phyloP scores from a whole-genome alignment of 345 rosid genomes.

The Theobroma cacao region DNA sequence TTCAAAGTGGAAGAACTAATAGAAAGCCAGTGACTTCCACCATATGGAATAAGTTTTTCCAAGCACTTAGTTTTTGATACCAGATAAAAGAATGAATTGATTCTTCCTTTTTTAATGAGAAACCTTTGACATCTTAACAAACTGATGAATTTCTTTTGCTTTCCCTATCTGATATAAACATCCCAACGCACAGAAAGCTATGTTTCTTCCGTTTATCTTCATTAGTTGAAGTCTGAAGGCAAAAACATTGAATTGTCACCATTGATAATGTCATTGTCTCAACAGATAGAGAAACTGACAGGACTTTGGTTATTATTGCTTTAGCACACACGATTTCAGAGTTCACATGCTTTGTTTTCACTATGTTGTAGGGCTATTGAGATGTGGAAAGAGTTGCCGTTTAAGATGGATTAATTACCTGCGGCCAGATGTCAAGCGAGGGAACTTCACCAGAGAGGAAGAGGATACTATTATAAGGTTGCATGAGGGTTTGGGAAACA shows the following conservation, averaged over 20 bases:
- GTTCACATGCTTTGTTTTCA: neutral
- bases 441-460: slow-evolving; percentile 72
- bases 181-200: neutral
- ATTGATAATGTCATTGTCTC: neutral
- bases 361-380: slow-evolving; percentile 48
- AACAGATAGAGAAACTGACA: neutral
- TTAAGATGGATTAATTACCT: slow-evolving; percentile 91
- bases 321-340: neutral
- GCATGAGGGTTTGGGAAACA: slow-evolving; percentile 69
- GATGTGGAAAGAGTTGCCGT: slow-evolving; percentile 96
- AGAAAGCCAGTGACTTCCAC: neutral
- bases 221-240: neutral
- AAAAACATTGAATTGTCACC: neutral
- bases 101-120: neutral
- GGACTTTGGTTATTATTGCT: neutral
- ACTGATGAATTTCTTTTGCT: neutral
- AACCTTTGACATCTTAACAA: neutral
- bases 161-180: slow-evolving; percentile 7
- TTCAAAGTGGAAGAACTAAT: neutral
- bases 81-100: neutral
- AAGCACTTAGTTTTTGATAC: neutral
- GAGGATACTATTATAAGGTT: slow-evolving; percentile 61
- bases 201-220: neutral
- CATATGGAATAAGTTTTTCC: neutral
- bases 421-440: slow-evolving; percentile 84